Percentiles rank a stretch among this genome's conserved stretches.
Conservation (phyloP, 148 eudicot species). For the Camellia sinensis region DNA sequence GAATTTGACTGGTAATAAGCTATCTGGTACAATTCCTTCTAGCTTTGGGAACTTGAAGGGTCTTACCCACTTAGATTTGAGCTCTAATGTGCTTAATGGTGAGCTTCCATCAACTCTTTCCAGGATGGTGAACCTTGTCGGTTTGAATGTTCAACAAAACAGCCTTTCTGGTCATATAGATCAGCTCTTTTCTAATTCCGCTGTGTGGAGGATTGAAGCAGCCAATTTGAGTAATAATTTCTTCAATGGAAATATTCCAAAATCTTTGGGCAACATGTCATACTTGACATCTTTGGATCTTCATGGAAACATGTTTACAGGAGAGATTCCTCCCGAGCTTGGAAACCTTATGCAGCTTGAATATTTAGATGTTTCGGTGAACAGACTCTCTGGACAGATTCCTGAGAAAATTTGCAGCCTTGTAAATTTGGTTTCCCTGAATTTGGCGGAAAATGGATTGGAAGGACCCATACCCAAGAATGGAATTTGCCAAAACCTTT, state of each 20-base stretch:
- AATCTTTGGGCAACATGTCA: constrained; percentile 41
- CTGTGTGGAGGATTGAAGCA: constrained; percentile 39
- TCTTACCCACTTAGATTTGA: constrained; percentile 50
- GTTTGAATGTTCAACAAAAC: constrained; percentile 40
- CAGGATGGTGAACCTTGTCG: constrained; percentile 48
- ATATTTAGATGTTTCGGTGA: constrained; percentile 39
- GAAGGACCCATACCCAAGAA: constrained; percentile 41
- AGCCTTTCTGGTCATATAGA: constrained; percentile 35
- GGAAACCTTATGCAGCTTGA: constrained; percentile 42
- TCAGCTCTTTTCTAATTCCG: constrained; percentile 27
- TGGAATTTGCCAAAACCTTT: constrained; percentile 40
- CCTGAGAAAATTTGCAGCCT: constrained; percentile 37
- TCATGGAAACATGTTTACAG: constrained; percentile 38
- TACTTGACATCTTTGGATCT: constrained; percentile 45
- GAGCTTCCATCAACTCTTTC: constrained; percentile 41
- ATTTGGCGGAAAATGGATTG: constrained; percentile 35
- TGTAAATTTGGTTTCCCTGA: constrained; percentile 21
- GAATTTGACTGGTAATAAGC: constrained; percentile 40
- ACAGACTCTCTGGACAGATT: constrained; percentile 38
- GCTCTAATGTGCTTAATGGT: constrained; percentile 35
- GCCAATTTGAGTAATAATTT: constrained; percentile 40
- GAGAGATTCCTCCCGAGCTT: constrained; percentile 39
- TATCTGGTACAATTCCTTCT: constrained; percentile 41
- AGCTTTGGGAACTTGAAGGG: constrained; percentile 36
- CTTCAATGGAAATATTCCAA: constrained; percentile 35